Percentiles rank a stretch among this genome's conserved stretches.
Conservation (phyloP, 1,284 basidiomycete genomes). For the Heterobasidion annosum region DNA sequence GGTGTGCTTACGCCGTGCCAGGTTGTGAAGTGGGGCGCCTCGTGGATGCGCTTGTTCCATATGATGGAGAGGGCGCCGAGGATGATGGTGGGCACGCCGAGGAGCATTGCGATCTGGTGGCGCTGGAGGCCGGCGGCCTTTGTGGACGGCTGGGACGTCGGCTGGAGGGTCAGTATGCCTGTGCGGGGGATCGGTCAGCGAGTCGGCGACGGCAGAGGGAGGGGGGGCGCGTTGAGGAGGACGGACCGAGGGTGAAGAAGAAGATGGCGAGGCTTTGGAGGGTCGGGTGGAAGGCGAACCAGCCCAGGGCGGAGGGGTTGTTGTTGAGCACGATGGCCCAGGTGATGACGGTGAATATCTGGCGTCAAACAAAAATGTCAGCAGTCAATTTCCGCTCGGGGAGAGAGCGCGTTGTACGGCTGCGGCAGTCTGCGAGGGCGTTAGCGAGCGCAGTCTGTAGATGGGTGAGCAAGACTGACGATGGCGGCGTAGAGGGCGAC, state of each 20-base stretch:
- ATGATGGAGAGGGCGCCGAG: constrained; percentile 46
- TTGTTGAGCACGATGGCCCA: constrained; percentile 47
- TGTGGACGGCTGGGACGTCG: constrained; percentile 54
- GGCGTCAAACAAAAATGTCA: background rate
- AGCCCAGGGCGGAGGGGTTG: constrained; percentile 37
- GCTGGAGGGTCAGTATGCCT: constrained; percentile 73
- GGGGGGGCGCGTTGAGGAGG: background rate
- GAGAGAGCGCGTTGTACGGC: constrained; percentile 1
- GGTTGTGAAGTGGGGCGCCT: constrained; percentile 43
- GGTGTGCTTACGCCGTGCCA: constrained; percentile 67
- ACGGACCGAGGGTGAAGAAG: constrained; percentile 50
- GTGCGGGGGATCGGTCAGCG: constrained; percentile 1
- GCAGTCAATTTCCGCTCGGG: background rate
- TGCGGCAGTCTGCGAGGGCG: background rate
- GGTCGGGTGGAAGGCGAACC: constrained; percentile 60
- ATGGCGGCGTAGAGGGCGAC: constrained; percentile 28
- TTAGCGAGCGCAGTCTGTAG: background rate
- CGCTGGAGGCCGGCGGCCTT: constrained; percentile 56
- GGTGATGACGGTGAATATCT: constrained; percentile 40
- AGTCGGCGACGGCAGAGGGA: background rate
- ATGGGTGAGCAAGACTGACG: constrained; percentile 20
- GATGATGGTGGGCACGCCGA: constrained; percentile 44
- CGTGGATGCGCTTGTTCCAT: constrained; percentile 41
- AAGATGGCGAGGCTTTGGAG: constrained; percentile 48
- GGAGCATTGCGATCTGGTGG: constrained; percentile 52